Evolutionary conservation across 441 rosid species (phyloP).

Genomic region (Metrosideros polymorpha): DNA sequence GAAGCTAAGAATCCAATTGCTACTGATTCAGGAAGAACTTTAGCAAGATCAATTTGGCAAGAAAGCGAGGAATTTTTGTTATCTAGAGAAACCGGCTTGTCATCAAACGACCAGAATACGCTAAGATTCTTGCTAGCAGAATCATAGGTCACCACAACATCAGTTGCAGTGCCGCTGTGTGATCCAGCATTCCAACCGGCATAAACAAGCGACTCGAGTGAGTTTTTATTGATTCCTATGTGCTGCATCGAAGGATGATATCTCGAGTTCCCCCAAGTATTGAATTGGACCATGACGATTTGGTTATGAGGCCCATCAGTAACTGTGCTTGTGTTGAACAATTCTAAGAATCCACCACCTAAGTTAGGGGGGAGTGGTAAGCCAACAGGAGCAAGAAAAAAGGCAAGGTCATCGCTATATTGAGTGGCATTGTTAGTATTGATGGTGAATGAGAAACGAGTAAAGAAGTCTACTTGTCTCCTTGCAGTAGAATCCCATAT

Average conservation of each 20-base stretch:
- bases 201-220: not conserved
- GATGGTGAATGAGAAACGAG: not conserved
- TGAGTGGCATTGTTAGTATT: not conserved
- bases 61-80: not conserved
- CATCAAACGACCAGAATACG: not conserved
- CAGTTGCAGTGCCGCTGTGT: not conserved
- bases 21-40: not conserved
- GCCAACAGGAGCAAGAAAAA: not conserved
- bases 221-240: not conserved
- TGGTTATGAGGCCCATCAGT: not conserved
- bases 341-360: not conserved
- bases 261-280: not conserved
- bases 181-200: not conserved
- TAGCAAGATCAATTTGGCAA: not conserved
- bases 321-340: not conserved
- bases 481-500: not conserved
- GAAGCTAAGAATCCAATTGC: not conserved
- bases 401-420: not conserved
- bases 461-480: not conserved
- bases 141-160: not conserved
- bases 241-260: not conserved
- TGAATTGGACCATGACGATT: not conserved
- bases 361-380: not conserved
- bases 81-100: fast-evolving
- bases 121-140: not conserved